A percentile compares a stretch with the other conserved stretches of the same genome.
These are phyloP conservation scores for Rhinocladiella mackenziei DNA, from an alignment of 2,329 filamentous ascomycete genomes.

Conservation along the genomic window DNA sequence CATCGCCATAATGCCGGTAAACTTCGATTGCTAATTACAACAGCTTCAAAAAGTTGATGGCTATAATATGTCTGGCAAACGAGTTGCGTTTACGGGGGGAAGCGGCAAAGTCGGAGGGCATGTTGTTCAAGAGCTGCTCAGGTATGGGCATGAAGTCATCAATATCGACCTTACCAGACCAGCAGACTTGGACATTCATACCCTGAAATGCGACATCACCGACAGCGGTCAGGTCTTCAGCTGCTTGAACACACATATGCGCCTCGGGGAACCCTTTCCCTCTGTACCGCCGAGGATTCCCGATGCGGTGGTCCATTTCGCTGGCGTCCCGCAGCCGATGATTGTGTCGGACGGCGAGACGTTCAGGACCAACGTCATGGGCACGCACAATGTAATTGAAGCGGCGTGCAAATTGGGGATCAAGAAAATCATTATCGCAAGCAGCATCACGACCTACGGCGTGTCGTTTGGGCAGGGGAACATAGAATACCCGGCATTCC, in stretches of 20 bases:
- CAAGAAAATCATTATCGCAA: slow-evolving; percentile 59
- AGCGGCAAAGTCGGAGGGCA: slow-evolving; percentile 54
- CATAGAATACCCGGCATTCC: slow-evolving; percentile 54
- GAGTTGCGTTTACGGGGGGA: slow-evolving; percentile 53
- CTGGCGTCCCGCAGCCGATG: slow-evolving; percentile 56
- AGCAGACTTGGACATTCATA: slow-evolving; percentile 38
- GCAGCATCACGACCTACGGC: slow-evolving; percentile 58
- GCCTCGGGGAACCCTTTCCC: slow-evolving; percentile 47
- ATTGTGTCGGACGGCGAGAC: slow-evolving; percentile 55
- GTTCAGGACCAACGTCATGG: slow-evolving; percentile 53
- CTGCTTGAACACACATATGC: slow-evolving; percentile 52
- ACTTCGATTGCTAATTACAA: too few species aligned
- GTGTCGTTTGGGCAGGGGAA: slow-evolving; percentile 57
- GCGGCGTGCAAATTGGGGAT: slow-evolving; percentile 59
- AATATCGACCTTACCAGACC: slow-evolving; percentile 52
- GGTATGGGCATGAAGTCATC: slow-evolving; percentile 49
- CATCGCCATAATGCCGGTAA: too few species aligned
- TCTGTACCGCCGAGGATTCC: slow-evolving; percentile 41
- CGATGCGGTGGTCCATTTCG: slow-evolving; percentile 61
- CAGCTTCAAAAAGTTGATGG: background rate
- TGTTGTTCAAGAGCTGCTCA: slow-evolving; percentile 49
- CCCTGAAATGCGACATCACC: slow-evolving; percentile 54
- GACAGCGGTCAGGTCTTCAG: slow-evolving; percentile 55
- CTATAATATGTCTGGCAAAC: slow-evolving; percentile 29
- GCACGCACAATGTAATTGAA: slow-evolving; percentile 61